Conservation (phyloP, 441 rosid genomes). For the Pelargonium myrrhifolium region DNA sequence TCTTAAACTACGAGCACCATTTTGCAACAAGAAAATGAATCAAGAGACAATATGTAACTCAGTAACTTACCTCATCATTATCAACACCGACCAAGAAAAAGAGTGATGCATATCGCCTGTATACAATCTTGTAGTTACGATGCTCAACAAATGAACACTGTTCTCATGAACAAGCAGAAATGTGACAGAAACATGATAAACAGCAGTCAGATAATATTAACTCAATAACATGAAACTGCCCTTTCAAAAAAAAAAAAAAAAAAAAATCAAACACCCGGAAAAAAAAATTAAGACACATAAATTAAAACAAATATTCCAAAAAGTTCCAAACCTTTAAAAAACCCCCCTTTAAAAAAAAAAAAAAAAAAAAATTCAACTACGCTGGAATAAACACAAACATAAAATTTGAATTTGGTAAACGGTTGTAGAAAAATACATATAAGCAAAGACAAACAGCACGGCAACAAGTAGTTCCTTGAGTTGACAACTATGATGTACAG, state of each 20-base stretch:
- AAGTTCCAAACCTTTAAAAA: too few species aligned
- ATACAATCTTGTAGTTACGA: slow-evolving; percentile 91
- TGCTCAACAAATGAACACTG: slow-evolving; percentile 99
- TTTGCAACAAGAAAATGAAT: background rate
- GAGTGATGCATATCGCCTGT: slow-evolving; percentile 88
- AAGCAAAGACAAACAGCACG: too few species aligned
- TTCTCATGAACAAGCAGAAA: background rate
- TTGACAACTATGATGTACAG: too few species aligned
- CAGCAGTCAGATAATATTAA: background rate
- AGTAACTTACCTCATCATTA: slow-evolving; percentile 69
- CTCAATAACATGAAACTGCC: background rate
- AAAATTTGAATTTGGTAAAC: too few species aligned
- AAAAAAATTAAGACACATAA: too few species aligned
- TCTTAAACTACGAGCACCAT: background rate
- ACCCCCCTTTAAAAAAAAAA: too few species aligned
- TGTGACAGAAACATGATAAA: background rate
- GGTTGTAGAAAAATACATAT: too few species aligned
- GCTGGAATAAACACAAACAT: too few species aligned
- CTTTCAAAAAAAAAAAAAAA: background rate
- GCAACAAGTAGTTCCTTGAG: too few species aligned
- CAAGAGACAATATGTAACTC: slow-evolving; percentile 16
- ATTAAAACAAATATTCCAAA: too few species aligned
- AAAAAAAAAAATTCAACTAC: too few species aligned
- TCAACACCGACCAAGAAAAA: slow-evolving; percentile 96
- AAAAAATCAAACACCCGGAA: too few species aligned